Evolutionary conservation across 306 rosid species (phyloP).

Genomic region (Biancaea sappan): DNA sequence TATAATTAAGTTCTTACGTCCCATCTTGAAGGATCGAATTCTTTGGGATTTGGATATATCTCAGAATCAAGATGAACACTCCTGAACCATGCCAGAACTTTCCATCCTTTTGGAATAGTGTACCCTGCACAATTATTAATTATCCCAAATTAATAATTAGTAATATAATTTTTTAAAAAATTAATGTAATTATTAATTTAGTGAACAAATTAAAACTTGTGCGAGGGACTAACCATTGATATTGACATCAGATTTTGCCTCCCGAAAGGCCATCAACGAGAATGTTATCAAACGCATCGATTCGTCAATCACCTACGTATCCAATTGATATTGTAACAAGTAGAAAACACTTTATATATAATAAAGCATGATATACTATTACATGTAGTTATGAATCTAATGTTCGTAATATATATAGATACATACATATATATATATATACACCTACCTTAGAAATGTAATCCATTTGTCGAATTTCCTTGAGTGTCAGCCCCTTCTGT

Average conservation of each 20-base stretch:
- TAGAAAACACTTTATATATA: too few species aligned
- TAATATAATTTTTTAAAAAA: not conserved
- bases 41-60: slow-evolving; percentile 55
- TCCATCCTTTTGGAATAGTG: slow-evolving; percentile 70
- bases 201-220: not conserved
- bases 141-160: not conserved
- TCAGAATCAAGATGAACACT: too few species aligned
- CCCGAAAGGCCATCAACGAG: slow-evolving; percentile 65
- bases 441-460: slow-evolving; percentile 73
- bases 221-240: slow-evolving; percentile 56
- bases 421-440: too few species aligned
- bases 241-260: slow-evolving; percentile 68
- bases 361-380: too few species aligned
- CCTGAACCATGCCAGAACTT: too few species aligned
- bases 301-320: slow-evolving; percentile 60
- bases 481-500: slow-evolving; percentile 57
- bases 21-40: slow-evolving; percentile 69
- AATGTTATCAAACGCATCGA: slow-evolving; percentile 59
- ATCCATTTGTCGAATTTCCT: slow-evolving; percentile 69
- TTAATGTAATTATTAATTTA: not conserved
- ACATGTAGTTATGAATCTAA: too few species aligned
- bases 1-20: slow-evolving; percentile 40
- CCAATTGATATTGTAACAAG: too few species aligned
- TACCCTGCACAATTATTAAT: slow-evolving; percentile 44
- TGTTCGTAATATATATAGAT: too few species aligned